Evolutionary conservation across 2,329 filamentous ascomycete species (phyloP).

Genomic region (Trichoderma sp.): DNA sequence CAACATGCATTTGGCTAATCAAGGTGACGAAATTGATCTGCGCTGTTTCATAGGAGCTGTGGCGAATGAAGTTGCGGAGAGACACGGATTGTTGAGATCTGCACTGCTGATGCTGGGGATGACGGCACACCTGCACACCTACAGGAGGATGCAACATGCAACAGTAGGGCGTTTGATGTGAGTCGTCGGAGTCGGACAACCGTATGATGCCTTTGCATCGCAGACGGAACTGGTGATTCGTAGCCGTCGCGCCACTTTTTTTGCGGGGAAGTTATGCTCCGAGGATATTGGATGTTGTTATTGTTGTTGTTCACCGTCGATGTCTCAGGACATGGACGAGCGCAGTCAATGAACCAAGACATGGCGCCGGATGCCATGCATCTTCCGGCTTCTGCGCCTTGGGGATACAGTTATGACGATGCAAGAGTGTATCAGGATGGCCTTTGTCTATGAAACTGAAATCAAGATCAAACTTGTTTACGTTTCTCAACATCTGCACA

Average conservation of each 20-base stretch:
- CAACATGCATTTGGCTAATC: not conserved
- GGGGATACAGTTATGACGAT: not conserved
- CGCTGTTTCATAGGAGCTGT: not conserved
- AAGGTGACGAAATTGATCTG: not conserved
- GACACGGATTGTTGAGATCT: not conserved
- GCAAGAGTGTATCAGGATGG: not conserved
- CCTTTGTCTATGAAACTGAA: not conserved
- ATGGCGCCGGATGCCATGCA: not conserved
- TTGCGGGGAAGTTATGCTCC: not conserved
- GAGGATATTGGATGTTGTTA: not conserved
- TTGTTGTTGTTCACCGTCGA: not conserved
- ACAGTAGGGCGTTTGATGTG: not conserved
- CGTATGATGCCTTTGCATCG: conserved; percentile 1
- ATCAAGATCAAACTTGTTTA: not conserved
- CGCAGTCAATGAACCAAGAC: not conserved
- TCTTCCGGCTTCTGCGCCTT: not conserved
- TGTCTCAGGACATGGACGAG: not conserved
- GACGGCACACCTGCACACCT: not conserved
- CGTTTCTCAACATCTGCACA: not conserved
- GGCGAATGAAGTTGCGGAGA: conserved; percentile 7
- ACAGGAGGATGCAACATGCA: not conserved
- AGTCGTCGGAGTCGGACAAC: not conserved
- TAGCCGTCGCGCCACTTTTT: conserved; percentile 4
- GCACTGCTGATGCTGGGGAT: not conserved
- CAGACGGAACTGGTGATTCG: not conserved